phyloP scores from a whole-genome alignment of 1,284 basidiomycete genomes.

The Pseudozyma flocculosa region DNA sequence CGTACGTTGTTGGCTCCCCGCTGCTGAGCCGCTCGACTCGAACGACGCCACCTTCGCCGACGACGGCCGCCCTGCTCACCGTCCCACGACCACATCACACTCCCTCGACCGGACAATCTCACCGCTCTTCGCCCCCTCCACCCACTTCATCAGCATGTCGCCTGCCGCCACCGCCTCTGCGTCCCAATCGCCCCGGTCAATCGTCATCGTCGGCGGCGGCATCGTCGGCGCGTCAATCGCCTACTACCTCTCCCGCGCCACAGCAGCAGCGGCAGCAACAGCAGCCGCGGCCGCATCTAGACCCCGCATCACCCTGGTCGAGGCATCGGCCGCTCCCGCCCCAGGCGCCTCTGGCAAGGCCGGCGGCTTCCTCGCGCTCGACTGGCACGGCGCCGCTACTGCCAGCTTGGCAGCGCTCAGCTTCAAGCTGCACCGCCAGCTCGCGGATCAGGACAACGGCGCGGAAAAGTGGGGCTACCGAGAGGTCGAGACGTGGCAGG shows the following conservation, averaged over 20 bases:
- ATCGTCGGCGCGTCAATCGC: constrained; percentile 84
- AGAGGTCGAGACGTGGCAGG: constrained; percentile 61
- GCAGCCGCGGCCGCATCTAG: constrained; percentile 2
- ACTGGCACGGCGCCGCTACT: constrained; percentile 65
- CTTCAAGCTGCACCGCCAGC: constrained; percentile 74
- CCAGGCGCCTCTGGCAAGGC: constrained; percentile 80
- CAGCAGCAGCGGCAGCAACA: constrained; percentile 4
- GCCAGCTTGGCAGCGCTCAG: constrained; percentile 70
- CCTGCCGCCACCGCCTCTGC: not conserved
- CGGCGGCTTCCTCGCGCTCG: constrained; percentile 83
- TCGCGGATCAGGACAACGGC: constrained; percentile 73
- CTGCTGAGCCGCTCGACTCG: too few relatives aligned
- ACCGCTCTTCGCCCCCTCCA: not conserved
- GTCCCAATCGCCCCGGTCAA: constrained; percentile 12
- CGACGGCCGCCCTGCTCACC: too few relatives aligned
- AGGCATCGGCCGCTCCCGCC: constrained; percentile 67
- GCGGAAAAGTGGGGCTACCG: constrained; percentile 80
- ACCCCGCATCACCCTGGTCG: constrained; percentile 65
- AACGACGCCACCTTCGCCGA: too few relatives aligned
- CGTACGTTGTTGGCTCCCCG: too few relatives aligned
- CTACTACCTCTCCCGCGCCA: constrained; percentile 65
- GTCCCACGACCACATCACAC: too few relatives aligned
- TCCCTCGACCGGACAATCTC: too few relatives aligned
- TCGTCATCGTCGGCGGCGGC: constrained; percentile 61
- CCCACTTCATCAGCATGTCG: not conserved